Conservation (phyloP, 495 filamentous ascomycete genomes). For the Penicillium paradoxum region DNA sequence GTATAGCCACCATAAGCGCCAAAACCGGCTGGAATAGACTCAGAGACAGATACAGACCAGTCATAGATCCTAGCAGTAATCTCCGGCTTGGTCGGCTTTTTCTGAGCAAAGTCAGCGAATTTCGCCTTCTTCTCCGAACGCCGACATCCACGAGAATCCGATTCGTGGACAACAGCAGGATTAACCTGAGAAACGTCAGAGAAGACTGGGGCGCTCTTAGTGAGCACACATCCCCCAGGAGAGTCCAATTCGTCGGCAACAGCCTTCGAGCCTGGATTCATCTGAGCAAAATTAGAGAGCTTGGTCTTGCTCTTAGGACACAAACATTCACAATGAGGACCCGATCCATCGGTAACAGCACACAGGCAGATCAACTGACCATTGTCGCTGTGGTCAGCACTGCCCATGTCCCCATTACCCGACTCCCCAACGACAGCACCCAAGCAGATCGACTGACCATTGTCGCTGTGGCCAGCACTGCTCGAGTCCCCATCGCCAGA, state of each 20-base stretch:
- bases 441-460: neutral
- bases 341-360: neutral
- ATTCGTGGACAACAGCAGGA: neutral
- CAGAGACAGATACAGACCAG: neutral
- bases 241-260: neutral
- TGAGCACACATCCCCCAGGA: neutral
- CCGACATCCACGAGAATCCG: neutral
- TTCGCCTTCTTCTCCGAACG: neutral
- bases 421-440: neutral
- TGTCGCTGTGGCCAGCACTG: neutral
- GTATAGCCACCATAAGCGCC: neutral
- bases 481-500: neutral
- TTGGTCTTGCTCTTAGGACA: no score
- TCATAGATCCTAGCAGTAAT: neutral
- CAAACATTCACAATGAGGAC: neutral
- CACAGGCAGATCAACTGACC: neutral
- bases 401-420: neutral
- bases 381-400: slow-evolving; percentile 1
- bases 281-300: no score
- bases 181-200: no score
- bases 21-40: neutral
- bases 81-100: neutral
- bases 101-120: neutral
- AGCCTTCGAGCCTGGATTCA: no score
- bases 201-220: no score